These are phyloP conservation scores for Trypanosomatidae sp. DNA, from an alignment of 208 protist species.

Conservation along the genomic window DNA sequence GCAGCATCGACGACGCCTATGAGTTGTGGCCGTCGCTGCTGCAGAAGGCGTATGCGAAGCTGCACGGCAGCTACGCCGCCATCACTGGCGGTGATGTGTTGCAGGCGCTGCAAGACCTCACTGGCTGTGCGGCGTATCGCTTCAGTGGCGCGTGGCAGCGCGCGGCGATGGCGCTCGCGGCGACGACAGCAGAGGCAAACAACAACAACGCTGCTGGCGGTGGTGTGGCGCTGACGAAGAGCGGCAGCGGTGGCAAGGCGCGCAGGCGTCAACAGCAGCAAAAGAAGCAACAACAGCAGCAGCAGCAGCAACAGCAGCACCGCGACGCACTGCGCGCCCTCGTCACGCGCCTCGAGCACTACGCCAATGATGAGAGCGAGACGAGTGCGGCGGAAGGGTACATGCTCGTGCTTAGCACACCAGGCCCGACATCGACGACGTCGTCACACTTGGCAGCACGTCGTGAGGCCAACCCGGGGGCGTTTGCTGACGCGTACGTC, in stretches of 20 bases:
- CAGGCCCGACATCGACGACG: conserved; percentile 13
- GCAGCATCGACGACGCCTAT: conserved; percentile 10
- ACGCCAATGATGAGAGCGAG: too few relatives aligned
- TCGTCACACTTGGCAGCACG: conserved; percentile 12
- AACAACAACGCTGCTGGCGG: too few relatives aligned
- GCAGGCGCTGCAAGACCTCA: conserved; percentile 49
- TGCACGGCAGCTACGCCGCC: conserved; percentile 57
- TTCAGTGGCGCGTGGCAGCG: conserved; percentile 35
- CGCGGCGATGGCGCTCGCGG: conserved; percentile 4
- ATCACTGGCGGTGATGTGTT: conserved; percentile 46
- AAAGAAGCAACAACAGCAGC: too few relatives aligned
- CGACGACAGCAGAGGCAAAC: conserved; percentile 5
- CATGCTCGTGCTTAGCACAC: conserved; percentile 32
- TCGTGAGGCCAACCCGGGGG: conserved; percentile 3
- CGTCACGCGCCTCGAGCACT: conserved; percentile 2
- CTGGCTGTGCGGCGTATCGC: conserved; percentile 19
- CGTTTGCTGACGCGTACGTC: conserved; percentile 8
- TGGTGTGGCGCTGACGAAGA: too few relatives aligned
- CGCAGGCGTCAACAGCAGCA: too few relatives aligned
- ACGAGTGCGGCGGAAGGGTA: conserved; percentile 2
- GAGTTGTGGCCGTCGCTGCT: conserved; percentile 62
- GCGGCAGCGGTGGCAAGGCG: too few relatives aligned
- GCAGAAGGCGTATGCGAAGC: conserved; percentile 82
- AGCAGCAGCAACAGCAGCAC: background rate
- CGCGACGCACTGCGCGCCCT: background rate